Evolutionary conservation across 1,139 yeast species (phyloP).

Genomic region (Hansenula sp.): DNA sequence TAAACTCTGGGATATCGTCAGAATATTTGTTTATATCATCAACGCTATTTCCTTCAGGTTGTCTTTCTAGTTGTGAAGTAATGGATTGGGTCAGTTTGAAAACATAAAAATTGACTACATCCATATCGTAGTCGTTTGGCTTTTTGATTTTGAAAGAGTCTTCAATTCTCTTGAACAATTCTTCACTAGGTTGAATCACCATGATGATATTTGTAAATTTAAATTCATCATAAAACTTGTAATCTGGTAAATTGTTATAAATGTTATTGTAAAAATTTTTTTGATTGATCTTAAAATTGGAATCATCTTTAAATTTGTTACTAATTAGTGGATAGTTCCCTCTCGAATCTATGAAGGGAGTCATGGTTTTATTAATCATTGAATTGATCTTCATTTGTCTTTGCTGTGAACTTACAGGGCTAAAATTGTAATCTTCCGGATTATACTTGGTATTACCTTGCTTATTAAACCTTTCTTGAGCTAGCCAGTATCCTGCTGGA

Average conservation of each 20-base stretch:
- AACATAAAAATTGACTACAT: slow-evolving; percentile 27
- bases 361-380: not conserved
- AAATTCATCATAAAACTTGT: slow-evolving; percentile 6
- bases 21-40: slow-evolving; percentile 3
- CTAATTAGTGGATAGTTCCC: slow-evolving; percentile 1
- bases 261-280: slow-evolving; percentile 13
- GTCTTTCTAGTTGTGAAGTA: slow-evolving; percentile 18
- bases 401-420: not conserved
- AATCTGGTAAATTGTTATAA: slow-evolving; percentile 9
- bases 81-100: not conserved
- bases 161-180: slow-evolving; percentile 5
- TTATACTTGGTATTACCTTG: not conserved
- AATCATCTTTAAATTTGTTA: not conserved
- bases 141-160: slow-evolving; percentile 24
- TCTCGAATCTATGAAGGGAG: not conserved
- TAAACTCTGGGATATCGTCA: slow-evolving; percentile 17
- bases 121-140: slow-evolving; percentile 33
- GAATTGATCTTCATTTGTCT: not conserved
- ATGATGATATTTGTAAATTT: slow-evolving; percentile 6
- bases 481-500: slow-evolving; percentile 26
- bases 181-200: slow-evolving; percentile 10
- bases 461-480: not conserved
- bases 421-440: not conserved
- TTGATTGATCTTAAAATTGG: slow-evolving; percentile 2
- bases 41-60: slow-evolving; percentile 16